Conservation (phyloP, 139 green algal species). For the Tetraselmis striata region DNA sequence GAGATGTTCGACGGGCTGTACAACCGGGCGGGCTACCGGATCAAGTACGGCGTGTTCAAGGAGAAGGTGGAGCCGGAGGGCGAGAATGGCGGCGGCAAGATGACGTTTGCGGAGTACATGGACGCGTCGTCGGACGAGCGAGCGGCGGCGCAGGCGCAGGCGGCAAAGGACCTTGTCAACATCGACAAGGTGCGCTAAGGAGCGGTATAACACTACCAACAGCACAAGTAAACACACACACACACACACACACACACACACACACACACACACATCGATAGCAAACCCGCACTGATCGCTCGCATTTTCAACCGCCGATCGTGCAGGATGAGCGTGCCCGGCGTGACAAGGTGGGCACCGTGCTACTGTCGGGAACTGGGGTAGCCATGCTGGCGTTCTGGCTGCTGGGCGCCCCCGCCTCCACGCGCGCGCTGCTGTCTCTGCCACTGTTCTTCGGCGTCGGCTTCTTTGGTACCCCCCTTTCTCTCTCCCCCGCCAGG, state of each 20-base stretch:
- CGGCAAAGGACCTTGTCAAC: conserved; percentile 10
- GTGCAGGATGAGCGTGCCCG: conserved; percentile 6
- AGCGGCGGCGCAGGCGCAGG: neutral
- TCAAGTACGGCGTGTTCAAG: conserved; percentile 12
- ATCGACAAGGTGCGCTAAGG: conserved; percentile 11
- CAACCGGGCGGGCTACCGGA: neutral
- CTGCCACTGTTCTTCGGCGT: neutral
- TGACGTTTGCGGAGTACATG: neutral
- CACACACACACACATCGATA: too few species aligned
- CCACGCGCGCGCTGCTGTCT: neutral
- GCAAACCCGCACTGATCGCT: too few species aligned
- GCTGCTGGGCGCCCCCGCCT: neutral
- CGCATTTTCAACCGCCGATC: too few species aligned
- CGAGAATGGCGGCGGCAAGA: too few species aligned
- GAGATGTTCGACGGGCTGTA: neutral
- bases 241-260: too few species aligned
- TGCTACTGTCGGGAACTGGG: neutral
- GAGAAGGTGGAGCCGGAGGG: conserved; percentile 13
- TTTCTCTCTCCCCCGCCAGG: too few species aligned
- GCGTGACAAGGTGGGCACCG: neutral
- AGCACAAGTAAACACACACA: too few species aligned
- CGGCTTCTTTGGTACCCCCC: neutral
- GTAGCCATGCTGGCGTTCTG: neutral
- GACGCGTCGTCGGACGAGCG: neutral
- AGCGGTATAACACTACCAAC: too few species aligned